Evolutionary conservation across 495 filamentous ascomycete species (phyloP).

Genomic region (Aspergillus panamensis): DNA sequence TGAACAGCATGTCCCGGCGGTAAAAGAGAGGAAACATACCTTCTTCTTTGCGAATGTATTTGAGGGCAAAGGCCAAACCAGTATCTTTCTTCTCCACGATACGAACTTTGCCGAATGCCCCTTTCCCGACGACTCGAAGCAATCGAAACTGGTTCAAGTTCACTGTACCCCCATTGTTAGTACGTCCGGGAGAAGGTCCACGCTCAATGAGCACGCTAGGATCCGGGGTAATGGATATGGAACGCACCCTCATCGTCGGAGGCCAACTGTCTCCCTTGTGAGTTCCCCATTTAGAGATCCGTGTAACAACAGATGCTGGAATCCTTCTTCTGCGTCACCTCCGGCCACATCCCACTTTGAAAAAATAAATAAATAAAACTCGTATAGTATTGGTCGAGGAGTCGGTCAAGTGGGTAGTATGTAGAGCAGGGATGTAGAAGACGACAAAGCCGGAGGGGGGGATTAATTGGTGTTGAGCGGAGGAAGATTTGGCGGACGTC

Average conservation of each 20-base stretch:
- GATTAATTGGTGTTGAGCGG: not conserved
- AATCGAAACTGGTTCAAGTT: slow-evolving; percentile 98
- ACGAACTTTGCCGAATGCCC: slow-evolving; percentile 96
- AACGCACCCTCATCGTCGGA: slow-evolving; percentile 88
- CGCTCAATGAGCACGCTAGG: not conserved
- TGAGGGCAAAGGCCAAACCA: slow-evolving; percentile 87
- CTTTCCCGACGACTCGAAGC: slow-evolving; percentile 91
- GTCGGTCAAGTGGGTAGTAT: not conserved
- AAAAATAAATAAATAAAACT: not conserved
- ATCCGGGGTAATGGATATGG: slow-evolving; percentile 1
- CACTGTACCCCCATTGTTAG: slow-evolving; percentile 49
- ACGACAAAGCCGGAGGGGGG: slow-evolving; percentile 1
- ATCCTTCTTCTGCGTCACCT: slow-evolving; percentile 24
- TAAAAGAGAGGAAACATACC: slow-evolving; percentile 48
- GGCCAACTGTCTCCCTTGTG: slow-evolving; percentile 86
- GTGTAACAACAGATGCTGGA: slow-evolving; percentile 24
- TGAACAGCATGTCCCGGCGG: not conserved
- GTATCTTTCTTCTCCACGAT: slow-evolving; percentile 98
- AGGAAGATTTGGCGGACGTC: not conserved
- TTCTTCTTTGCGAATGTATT: slow-evolving; percentile 99
- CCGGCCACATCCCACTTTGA: slow-evolving; percentile 36
- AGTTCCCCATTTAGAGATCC: slow-evolving; percentile 74
- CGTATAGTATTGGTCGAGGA: slow-evolving; percentile 5
- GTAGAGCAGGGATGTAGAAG: not conserved
- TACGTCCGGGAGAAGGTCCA: slow-evolving; percentile 15